Percentiles rank a stretch among this genome's conserved stretches.
These are phyloP conservation scores for Microcyclosporella mali DNA, from an alignment of 2,329 filamentous ascomycete species.

Conservation along the genomic window DNA sequence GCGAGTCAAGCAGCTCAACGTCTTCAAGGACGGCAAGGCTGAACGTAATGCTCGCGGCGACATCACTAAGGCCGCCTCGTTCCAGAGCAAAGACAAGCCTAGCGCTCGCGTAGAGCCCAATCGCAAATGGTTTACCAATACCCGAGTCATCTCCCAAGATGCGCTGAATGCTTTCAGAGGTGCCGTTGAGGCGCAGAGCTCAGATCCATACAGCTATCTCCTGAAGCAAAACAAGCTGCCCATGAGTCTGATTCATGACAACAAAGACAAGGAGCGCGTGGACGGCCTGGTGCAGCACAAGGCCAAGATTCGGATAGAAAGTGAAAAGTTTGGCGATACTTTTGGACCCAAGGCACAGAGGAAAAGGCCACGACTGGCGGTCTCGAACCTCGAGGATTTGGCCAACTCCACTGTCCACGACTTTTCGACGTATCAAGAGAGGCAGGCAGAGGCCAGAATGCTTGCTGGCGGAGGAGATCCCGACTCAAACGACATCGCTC, in stretches of 20 bases:
- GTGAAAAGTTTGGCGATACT: constrained; percentile 74
- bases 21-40: constrained; percentile 81
- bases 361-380: constrained; percentile 84
- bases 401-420: constrained; percentile 73
- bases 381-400: constrained; percentile 74
- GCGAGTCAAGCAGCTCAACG: constrained; percentile 81
- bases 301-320: constrained; percentile 90
- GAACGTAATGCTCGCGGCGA: constrained; percentile 76
- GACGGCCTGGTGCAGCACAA: constrained; percentile 88
- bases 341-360: constrained; percentile 92
- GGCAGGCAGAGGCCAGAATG: constrained; percentile 69
- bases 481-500: constrained; percentile 17
- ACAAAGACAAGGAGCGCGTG: constrained; percentile 52
- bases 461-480: constrained; percentile 54
- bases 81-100: constrained; percentile 75
- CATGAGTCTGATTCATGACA: constrained; percentile 86
- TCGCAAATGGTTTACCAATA: constrained; percentile 97
- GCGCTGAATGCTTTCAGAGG: constrained; percentile 80
- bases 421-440: constrained; percentile 74
- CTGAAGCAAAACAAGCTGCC: constrained; percentile 95
- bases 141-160: constrained; percentile 82
- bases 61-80: constrained; percentile 76
- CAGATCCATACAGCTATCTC: constrained; percentile 89
- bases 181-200: constrained; percentile 82
- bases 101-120: constrained; percentile 89